phyloP scores from a whole-genome alignment of 2,329 filamentous ascomycete species.

The Fusarium sp. region DNA sequence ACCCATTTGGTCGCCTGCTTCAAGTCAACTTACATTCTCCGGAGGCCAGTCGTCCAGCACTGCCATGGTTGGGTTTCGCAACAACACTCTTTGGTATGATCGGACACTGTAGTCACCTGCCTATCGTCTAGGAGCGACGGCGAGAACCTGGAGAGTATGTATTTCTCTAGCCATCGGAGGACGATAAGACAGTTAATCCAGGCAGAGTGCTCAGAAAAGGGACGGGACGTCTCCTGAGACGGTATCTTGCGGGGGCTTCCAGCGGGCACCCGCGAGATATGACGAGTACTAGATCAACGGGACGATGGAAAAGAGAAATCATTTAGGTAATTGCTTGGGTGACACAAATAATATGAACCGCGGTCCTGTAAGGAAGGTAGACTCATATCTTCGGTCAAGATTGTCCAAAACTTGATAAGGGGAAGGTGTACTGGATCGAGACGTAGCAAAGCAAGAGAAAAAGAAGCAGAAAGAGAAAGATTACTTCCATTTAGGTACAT shows the following conservation, averaged over 20 bases:
- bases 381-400: not conserved
- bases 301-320: not conserved
- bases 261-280: slow-evolving; percentile 21
- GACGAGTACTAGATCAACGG: slow-evolving; percentile 1
- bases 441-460: not conserved
- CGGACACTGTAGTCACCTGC: not conserved
- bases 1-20: not conserved
- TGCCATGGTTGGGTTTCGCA: slow-evolving; percentile 53
- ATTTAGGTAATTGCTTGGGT: not conserved
- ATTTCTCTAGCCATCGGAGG: not conserved
- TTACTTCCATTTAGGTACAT: not conserved
- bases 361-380: not conserved
- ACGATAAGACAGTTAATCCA: not conserved
- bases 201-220: not conserved
- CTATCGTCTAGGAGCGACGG: not conserved
- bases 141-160: not conserved
- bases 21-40: slow-evolving; percentile 51
- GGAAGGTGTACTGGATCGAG: not conserved
- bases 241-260: slow-evolving; percentile 3
- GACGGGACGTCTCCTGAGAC: not conserved
- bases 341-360: not conserved
- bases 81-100: not conserved
- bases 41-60: slow-evolving; percentile 62
- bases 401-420: not conserved
- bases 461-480: not conserved